Percentiles rank a stretch among this genome's conserved stretches.
Evolutionary conservation across 2,329 filamentous ascomycete species (phyloP).

Genomic region (Elsinoe fawcettii): DNA sequence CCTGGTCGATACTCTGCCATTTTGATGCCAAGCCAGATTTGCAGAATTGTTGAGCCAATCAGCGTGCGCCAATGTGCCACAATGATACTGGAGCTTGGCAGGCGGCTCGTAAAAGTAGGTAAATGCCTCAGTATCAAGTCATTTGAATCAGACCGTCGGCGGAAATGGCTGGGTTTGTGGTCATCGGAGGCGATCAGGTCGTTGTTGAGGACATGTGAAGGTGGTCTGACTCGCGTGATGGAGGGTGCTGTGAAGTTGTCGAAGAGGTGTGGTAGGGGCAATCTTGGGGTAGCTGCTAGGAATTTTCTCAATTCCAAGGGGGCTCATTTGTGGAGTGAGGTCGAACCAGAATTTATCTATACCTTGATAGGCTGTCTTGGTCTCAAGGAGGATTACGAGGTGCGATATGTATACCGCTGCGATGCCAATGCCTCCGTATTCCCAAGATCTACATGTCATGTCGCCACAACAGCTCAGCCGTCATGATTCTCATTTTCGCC

Average conservation of each 20-base stretch:
- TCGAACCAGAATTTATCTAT: no score
- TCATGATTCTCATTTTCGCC: no score
- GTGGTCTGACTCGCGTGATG: background rate
- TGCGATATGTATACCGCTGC: no score
- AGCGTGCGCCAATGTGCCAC: background rate
- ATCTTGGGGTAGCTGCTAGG: no score
- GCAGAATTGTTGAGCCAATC: background rate
- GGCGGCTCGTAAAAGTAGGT: background rate
- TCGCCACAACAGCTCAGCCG: no score
- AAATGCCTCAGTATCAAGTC: background rate
- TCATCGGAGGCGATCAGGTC: background rate
- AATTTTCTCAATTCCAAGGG: no score
- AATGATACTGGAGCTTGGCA: background rate
- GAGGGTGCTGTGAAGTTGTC: background rate
- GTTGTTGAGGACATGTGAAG: background rate
- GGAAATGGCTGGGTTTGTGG: background rate
- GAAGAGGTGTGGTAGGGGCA: no score
- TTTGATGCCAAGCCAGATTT: background rate
- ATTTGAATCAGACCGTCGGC: background rate
- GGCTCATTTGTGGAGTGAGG: no score
- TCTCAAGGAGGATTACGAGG: no score
- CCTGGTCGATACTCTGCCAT: background rate
- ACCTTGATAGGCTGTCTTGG: no score
- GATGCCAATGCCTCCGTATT: no score
- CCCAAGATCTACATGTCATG: no score